phyloP scores from a whole-genome alignment of 805 yeast genomes.

The Blastobotrys peoriensis region DNA sequence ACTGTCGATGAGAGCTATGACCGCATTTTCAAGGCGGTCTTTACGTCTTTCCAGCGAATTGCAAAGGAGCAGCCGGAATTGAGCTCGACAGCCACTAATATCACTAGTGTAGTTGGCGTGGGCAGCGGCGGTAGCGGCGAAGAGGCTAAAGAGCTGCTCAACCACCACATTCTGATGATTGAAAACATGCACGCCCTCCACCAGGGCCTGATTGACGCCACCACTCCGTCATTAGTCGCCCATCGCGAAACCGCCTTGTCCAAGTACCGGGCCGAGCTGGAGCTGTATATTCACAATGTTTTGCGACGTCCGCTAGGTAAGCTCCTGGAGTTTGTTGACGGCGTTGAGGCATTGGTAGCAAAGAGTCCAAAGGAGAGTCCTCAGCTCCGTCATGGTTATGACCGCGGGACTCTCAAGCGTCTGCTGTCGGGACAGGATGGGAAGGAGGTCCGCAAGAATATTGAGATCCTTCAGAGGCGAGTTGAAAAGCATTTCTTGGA shows the following conservation, averaged over 20 bases:
- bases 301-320: slow-evolving; percentile 58
- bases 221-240: slow-evolving; percentile 8
- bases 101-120: slow-evolving; percentile 8
- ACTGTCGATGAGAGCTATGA: slow-evolving; percentile 28
- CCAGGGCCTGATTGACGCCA: slow-evolving; percentile 30
- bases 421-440: slow-evolving; percentile 52
- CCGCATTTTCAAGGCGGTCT: slow-evolving; percentile 27
- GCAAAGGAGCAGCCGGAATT: slow-evolving; percentile 20
- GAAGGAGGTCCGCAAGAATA: slow-evolving; percentile 50
- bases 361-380: slow-evolving; percentile 38
- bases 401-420: slow-evolving; percentile 50
- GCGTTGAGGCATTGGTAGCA: slow-evolving; percentile 47
- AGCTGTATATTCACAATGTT: slow-evolving; percentile 41
- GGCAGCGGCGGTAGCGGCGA: slow-evolving; percentile 15
- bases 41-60: slow-evolving; percentile 26
- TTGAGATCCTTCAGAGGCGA: slow-evolving; percentile 48
- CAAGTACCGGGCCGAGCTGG: slow-evolving; percentile 24
- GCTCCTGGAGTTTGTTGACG: slow-evolving; percentile 57
- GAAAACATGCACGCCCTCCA: slow-evolving; percentile 49
- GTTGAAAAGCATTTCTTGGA: slow-evolving; percentile 49
- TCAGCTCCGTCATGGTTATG: slow-evolving; percentile 58
- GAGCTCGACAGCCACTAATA: slow-evolving; percentile 15
- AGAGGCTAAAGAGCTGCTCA: slow-evolving; percentile 34
- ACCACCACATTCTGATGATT: slow-evolving; percentile 42
- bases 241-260: slow-evolving; percentile 11